Conservation (phyloP, 805 yeast species). For the Metschnikowia henanensis region DNA sequence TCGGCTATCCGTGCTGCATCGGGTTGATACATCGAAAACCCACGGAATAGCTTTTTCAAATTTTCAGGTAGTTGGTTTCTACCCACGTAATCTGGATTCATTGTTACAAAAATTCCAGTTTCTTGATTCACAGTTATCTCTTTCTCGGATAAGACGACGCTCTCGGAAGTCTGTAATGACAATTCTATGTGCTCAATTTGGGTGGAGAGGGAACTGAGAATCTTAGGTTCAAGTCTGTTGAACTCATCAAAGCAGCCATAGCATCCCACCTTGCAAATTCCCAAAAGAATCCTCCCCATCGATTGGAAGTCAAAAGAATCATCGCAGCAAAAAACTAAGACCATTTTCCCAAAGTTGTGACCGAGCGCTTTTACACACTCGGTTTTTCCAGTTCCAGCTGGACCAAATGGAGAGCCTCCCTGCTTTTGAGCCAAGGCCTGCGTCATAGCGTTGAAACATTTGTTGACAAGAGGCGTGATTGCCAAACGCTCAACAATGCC, state of each 20-base stretch:
- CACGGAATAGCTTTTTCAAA: constrained; percentile 72
- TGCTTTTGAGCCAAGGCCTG: constrained; percentile 69
- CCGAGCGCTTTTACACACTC: constrained; percentile 88
- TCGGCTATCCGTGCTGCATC: constrained; percentile 69
- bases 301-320: constrained; percentile 82
- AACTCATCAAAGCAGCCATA: constrained; percentile 98
- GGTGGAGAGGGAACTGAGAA: constrained; percentile 82
- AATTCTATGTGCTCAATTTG: constrained; percentile 71
- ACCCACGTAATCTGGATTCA: constrained; percentile 89
- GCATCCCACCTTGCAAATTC: constrained; percentile 79
- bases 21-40: constrained; percentile 72
- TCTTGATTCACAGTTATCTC: constrained; percentile 39
- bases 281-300: constrained; percentile 73
- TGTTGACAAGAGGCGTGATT: constrained; percentile 67
- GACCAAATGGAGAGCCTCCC: constrained; percentile 95
- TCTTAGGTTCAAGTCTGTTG: constrained; percentile 69
- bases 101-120: constrained; percentile 81
- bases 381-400: constrained; percentile 98
- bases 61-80: constrained; percentile 84
- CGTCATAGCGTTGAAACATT: constrained; percentile 65
- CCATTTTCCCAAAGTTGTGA: constrained; percentile 74
- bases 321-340: constrained; percentile 88
- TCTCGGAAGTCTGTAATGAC: constrained; percentile 38
- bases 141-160: constrained; percentile 44
- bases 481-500: constrained; percentile 77